Base-by-base conservation (phyloP, 805 yeast genomes). In the Zygosaccharomyces siamensis region DNA sequence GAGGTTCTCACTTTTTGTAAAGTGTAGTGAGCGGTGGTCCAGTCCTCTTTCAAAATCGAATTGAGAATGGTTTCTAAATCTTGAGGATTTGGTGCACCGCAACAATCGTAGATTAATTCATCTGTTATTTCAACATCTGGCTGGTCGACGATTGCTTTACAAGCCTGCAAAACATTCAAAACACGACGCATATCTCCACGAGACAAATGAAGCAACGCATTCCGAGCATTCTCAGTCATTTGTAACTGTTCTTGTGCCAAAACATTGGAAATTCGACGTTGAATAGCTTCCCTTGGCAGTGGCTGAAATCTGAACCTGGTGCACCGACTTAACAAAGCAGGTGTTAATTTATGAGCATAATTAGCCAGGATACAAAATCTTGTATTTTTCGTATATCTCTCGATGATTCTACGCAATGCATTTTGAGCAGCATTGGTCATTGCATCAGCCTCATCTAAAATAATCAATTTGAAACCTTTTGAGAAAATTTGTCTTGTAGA, bases 181-280 rank as follows among this genome's bases (percentile, higher is more conserved):
- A 96, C 95, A 44, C 87, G 80, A 71, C 99, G 80, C 99, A 93
- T 93, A 67, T 93, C 99, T 45, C 99, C 99, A 49, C 82, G 79
- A n/a, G 93, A 77, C 47, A 93, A 74, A 46, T 71, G 73, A 48
- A 93, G 72, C 42, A 93, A 70, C 1, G 96, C 81, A 0, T 69
- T 67, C 38, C 77, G 70, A 0, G 96, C 97, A 0, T 74, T 80
- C 0, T 73, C 67, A 0, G 74, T 61, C 7, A 93, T 72, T 3
- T 73, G 68, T 42, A 93, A 70, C 1, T 79, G 66, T 59, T 93
- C 99, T 46, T 72, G 72, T 36, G 78, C 76, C 42, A 89, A 75
- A 7, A 93, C 97, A 51, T 78, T 74, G 41, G 77, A 71, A 26
- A 92, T 71, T 46, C 96, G 79, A 30, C 77, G 79, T 51, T 76